These are phyloP conservation scores for Crithidia acanthocephali DNA, from an alignment of 208 protist genomes.

Conservation along the genomic window DNA sequence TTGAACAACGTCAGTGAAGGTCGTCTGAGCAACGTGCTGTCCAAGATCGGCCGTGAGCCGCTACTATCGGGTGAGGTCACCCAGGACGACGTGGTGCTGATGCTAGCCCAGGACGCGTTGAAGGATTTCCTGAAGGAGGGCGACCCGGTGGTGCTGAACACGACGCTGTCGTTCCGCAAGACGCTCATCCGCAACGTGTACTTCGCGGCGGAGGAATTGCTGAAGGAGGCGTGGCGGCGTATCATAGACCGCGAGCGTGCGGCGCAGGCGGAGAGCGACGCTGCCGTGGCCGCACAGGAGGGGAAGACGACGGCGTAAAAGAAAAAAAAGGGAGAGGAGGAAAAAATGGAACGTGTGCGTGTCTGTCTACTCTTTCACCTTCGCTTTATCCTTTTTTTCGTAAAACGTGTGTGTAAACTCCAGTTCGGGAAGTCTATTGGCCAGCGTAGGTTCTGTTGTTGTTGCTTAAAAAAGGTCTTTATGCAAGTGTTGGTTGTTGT, in stretches of 20 bases:
- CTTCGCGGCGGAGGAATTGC: constrained; percentile 65
- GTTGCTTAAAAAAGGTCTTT: too few species aligned
- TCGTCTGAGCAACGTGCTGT: constrained; percentile 81
- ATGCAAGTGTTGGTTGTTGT: too few species aligned
- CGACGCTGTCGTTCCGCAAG: constrained; percentile 77
- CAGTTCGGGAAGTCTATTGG: too few species aligned
- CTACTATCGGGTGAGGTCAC: constrained; percentile 64
- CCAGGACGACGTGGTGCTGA: constrained; percentile 54
- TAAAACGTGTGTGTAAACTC: too few species aligned
- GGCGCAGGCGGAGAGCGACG: constrained; percentile 35
- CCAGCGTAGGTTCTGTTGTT: too few species aligned
- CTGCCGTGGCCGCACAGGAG: constrained; percentile 23
- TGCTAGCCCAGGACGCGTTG: constrained; percentile 88
- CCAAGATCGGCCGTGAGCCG: constrained; percentile 83
- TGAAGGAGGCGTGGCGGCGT: constrained; percentile 67
- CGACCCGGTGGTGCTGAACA: constrained; percentile 81
- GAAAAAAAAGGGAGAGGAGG: too few species aligned
- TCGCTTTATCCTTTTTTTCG: too few species aligned
- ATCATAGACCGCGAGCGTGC: constrained; percentile 44
- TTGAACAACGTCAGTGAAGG: constrained; percentile 89
- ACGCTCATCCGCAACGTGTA: constrained; percentile 81
- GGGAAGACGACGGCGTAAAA: constrained; percentile 1
- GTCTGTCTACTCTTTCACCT: too few species aligned
- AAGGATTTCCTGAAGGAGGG: constrained; percentile 92
- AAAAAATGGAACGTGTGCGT: not conserved